phyloP scores from a whole-genome alignment of 441 rosid species.

The Dalechampia spathulata region DNA sequence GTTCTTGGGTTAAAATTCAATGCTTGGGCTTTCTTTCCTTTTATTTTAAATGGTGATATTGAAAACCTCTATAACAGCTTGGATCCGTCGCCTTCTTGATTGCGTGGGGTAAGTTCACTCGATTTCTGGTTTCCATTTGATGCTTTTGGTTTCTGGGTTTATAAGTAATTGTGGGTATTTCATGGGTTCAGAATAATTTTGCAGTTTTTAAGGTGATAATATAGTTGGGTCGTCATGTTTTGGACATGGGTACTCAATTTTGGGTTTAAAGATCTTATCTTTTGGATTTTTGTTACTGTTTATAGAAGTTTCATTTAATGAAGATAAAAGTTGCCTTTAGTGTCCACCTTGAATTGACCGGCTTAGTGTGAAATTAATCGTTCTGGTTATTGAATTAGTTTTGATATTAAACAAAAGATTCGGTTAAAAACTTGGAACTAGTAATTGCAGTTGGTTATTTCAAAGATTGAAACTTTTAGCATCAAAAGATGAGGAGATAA shows the following conservation, averaged over 20 bases:
- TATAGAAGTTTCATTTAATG: no score
- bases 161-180: no score
- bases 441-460: neutral
- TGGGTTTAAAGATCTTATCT: neutral
- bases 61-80: conserved; percentile 8
- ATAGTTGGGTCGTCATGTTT: neutral
- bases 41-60: conserved; percentile 43
- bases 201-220: neutral
- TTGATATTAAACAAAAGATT: no score
- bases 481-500: no score
- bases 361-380: no score
- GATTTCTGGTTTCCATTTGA: neutral
- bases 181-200: no score
- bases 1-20: neutral
- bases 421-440: no score
- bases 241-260: neutral
- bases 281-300: neutral
- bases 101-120: conserved; percentile 40
- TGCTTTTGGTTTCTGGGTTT: neutral
- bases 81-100: conserved; percentile 17
- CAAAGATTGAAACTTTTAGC: neutral
- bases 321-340: no score
- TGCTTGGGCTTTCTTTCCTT: neutral
- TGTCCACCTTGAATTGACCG: no score
- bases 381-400: no score